A percentile compares a stretch with the other conserved stretches of the same genome.
These are phyloP conservation scores for Hanseniaspora taiwanica DNA, from an alignment of 805 yeast species.

Conservation along the genomic window DNA sequence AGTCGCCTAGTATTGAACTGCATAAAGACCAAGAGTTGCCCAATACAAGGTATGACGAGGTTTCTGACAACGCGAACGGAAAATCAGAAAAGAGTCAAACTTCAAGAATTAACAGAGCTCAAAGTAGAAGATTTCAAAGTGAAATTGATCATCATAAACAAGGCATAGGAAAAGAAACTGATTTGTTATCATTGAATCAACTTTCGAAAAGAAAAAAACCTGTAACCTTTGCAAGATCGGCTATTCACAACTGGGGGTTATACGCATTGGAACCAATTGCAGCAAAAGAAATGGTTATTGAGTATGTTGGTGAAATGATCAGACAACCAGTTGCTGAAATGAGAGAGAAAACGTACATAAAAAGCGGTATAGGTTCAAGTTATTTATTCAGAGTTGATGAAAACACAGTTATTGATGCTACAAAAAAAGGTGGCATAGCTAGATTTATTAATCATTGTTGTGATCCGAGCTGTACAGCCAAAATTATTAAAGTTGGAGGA, in stretches of 20 bases:
- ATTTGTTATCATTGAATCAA: constrained; percentile 68
- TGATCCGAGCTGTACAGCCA: constrained; percentile 94
- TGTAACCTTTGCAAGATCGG: constrained; percentile 91
- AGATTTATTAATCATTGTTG: constrained; percentile 96
- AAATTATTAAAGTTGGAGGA: constrained; percentile 90
- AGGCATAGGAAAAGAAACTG: constrained; percentile 69
- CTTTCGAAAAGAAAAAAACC: constrained; percentile 84
- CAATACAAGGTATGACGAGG: neutral
- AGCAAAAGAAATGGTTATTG: constrained; percentile 95
- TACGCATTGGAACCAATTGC: constrained; percentile 92
- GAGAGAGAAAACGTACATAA: constrained; percentile 71
- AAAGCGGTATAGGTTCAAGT: constrained; percentile 91
- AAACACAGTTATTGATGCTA: constrained; percentile 91
- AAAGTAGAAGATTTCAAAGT: constrained; percentile 77
- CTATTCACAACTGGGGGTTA: constrained; percentile 96
- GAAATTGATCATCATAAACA: constrained; percentile 74
- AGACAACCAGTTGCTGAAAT: constrained; percentile 90
- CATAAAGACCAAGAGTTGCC: neutral
- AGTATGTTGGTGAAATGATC: constrained; percentile 90
- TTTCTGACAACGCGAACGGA: constrained; percentile 8
- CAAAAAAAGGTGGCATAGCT: constrained; percentile 94
- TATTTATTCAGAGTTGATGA: constrained; percentile 88
- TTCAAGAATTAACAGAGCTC: constrained; percentile 76
- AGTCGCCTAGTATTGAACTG: constrained; percentile 39
- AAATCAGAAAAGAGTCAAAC: constrained; percentile 31